Base-by-base conservation (phyloP, 257 asterid genomes). In the Echium plantagineum region DNA sequence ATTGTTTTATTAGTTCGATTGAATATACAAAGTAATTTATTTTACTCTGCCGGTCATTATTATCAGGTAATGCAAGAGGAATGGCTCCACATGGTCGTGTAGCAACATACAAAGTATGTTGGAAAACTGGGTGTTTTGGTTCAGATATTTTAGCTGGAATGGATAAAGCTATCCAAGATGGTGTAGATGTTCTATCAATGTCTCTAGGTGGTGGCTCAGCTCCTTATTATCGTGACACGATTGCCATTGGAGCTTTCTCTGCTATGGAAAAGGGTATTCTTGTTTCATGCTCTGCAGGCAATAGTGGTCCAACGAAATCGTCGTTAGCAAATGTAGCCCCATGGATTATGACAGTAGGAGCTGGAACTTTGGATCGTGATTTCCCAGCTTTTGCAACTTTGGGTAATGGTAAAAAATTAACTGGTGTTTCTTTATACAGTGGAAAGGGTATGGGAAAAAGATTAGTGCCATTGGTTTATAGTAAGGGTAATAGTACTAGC, bases 321-420 rank as follows among this genome's bases (percentile, higher is more conserved):
- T 69, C 84, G 0, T 54, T 79, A 19, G 84, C 84, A 6, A 79
- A 79, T 65, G 62, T 71, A 5, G 84, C 81, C 42, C 84, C 84
- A 0, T 79, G 84, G 84, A 79, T 75, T 18, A 75, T 79, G 81
- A 79, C 84, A 3, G 81, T 79, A 4, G 84, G 84, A 0, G 84
- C 84, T 0, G 84, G 84, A 0, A 79, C 79, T 0, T 66, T 79
- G 1, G 84, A 79, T 24, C 70, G 84, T 30, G 84, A 79, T 52
- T 79, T 79, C 59, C 84, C 84, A 0, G 79, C 84, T 13, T 75
- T 15, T 57, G 81, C 79, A 17, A 24, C 31, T 5, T 38, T 79
- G 9, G 84, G 84, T 13, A 73, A 60, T 35, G 75, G 74, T 2
- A 59, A 68, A 9, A 72, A 69, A 10, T 24, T 70, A 21, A 56